Evolutionary conservation across 345 rosid species (phyloP), one percentile per base, ranked within the genome.

Genomic region (Sonneratia alba): DNA sequence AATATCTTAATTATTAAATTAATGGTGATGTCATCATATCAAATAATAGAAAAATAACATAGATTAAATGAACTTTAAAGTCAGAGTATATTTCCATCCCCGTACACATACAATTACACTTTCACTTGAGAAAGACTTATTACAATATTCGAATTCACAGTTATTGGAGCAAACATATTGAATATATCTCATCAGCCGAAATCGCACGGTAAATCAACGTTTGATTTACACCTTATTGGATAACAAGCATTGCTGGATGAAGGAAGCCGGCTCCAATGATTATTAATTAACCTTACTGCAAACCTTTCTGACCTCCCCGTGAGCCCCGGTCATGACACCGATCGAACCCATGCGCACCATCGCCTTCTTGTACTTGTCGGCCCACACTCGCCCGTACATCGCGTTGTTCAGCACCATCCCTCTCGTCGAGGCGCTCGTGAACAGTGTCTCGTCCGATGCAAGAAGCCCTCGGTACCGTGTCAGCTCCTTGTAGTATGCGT

Each of bases 341-440:
- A 81, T 22, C 18, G 74, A 75, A 9, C 87, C 85, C 85, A 84
- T 77, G 38, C 53, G 78, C 63, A 79, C 77, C 85, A 81, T 79
- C 7, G 87, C 83, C 69, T 40, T 70, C 1, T 76, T 83, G 49
- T 65, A 84, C 68, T 81, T 81, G 27, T 59, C 47, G 1, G 69
- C 70, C 85, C 87, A 84, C 7, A 10, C 2, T 2, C 48, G 45
- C 0, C 77, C 77, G 6, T 81, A 16, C 49, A 66, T 68, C 1
- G 83, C 87, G 51, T 82, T 73, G 7, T 65, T 34, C 68, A 47
- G 3, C 63, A 84, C 85, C 68, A 70, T 72, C 16, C 32, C 19
- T 8, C 78, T 14, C 0, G 90, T 85, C 3, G 55, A n/a, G 4
- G 70, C 59, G 13, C 77, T 82, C 10, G 64, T 49, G 74, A 67